Conservation (phyloP, 2,329 filamentous ascomycete genomes). For the Pseudomassariella vexata region DNA sequence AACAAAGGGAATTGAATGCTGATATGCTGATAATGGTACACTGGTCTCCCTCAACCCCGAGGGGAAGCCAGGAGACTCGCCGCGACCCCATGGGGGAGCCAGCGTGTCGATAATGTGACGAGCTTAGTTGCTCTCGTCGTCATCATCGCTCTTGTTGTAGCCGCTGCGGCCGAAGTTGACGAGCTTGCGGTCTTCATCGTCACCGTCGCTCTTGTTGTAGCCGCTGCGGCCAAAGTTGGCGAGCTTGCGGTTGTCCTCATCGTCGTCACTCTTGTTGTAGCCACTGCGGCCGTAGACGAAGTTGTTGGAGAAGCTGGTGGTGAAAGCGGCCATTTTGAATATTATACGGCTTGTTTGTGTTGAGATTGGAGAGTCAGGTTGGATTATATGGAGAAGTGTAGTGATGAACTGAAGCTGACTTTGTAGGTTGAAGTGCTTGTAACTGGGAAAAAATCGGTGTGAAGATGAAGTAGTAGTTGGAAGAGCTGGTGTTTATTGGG, state of each 20-base stretch:
- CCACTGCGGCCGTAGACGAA: conserved; percentile 17
- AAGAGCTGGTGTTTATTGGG: conserved; percentile 1
- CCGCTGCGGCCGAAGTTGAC: conserved; percentile 39
- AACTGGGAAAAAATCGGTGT: not conserved
- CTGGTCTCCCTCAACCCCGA: not conserved
- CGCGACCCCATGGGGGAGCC: not conserved
- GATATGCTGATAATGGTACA: conserved; percentile 5
- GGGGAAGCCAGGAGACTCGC: no score
- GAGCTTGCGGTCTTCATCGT: conserved; percentile 20
- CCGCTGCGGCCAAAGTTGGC: conserved; percentile 25
- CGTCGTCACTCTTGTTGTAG: conserved; percentile 13
- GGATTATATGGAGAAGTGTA: conserved; percentile 3
- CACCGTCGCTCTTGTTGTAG: conserved; percentile 23
- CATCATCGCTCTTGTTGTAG: conserved; percentile 38
- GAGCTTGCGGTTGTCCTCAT: conserved; percentile 9
- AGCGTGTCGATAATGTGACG: not conserved
- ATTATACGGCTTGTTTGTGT: conserved; percentile 6
- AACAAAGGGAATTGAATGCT: conserved; percentile 2
- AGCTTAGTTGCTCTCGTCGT: conserved; percentile 23
- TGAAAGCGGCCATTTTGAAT: conserved; percentile 30
- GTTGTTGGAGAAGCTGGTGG: conserved; percentile 24
- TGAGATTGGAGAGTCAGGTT: not conserved
- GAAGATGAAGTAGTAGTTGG: not conserved
- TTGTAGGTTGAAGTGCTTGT: conserved; percentile 5
- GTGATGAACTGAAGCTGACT: conserved; percentile 3